A percentile compares a stretch with the other conserved stretches of the same genome.
These are phyloP conservation scores for Casuarina glauca DNA, from an alignment of 306 rosid species.

Conservation along the genomic window DNA sequence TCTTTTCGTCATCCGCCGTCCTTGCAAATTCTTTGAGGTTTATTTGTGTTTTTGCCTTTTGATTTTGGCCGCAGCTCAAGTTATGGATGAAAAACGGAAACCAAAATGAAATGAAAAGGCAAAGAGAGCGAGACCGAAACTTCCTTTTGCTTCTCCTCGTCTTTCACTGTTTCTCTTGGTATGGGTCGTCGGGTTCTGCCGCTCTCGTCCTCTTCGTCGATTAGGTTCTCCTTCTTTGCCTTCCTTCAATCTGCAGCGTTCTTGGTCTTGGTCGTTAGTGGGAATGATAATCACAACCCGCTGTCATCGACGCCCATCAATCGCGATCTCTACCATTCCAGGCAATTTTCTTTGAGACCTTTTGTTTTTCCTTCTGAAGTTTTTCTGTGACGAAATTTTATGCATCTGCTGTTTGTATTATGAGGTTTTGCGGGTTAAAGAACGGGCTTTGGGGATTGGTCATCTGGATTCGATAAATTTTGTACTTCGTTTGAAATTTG, in stretches of 20 bases:
- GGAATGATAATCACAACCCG: slow-evolving; percentile 34
- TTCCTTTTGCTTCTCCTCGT: neutral
- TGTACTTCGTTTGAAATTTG: slow-evolving; percentile 8
- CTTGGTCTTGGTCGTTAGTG: slow-evolving; percentile 38
- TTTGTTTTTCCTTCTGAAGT: neutral
- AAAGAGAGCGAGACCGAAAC: neutral
- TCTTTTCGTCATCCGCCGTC: neutral
- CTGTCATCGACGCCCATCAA: slow-evolving; percentile 50
- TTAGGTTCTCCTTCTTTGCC: slow-evolving; percentile 39
- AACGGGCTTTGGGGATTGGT: neutral
- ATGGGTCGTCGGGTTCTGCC: slow-evolving; percentile 60
- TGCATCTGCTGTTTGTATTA: neutral
- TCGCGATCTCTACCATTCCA: slow-evolving; percentile 89
- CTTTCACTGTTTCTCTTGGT: slow-evolving; percentile 14
- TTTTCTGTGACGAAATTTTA: slow-evolving; percentile 3
- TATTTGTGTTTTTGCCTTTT: neutral
- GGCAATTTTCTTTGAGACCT: slow-evolving; percentile 37
- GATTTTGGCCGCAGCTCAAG: neutral
- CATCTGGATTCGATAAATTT: neutral
- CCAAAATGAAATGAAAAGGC: slow-evolving; percentile 15
- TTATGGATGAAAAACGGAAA: slow-evolving; percentile 12
- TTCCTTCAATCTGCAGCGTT: slow-evolving; percentile 35
- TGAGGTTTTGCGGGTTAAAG: neutral
- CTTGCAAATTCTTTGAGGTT: neutral
- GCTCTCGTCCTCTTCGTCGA: slow-evolving; percentile 35